These are phyloP conservation scores for Russula emetica DNA, from an alignment of 768 basidiomycete genomes.

Conservation along the genomic window DNA sequence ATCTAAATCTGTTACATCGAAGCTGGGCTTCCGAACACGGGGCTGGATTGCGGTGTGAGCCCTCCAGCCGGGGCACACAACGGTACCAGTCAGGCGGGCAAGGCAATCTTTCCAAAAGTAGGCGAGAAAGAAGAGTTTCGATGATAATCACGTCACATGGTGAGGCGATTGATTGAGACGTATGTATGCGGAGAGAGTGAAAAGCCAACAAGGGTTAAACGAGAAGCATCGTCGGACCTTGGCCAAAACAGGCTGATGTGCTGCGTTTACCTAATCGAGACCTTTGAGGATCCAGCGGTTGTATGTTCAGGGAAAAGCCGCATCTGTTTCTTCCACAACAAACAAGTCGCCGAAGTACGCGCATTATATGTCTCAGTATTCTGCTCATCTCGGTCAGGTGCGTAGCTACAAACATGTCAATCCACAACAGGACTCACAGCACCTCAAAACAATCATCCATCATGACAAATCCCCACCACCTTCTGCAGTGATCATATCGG, in stretches of 20 bases:
- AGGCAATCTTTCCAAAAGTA: constrained; percentile 24
- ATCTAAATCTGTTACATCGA: constrained; percentile 17
- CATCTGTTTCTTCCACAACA: neutral
- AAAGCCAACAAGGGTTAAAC: constrained; percentile 6
- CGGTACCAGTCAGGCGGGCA: no score
- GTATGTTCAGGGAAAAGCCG: neutral
- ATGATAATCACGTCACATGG: constrained; percentile 16
- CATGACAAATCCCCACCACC: neutral
- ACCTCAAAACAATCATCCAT: constrained; percentile 2
- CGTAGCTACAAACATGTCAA: neutral
- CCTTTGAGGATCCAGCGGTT: constrained; percentile 2
- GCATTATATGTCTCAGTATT: neutral
- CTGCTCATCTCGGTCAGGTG: neutral
- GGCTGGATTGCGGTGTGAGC: neutral
- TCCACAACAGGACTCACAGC: neutral
- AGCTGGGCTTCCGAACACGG: constrained; percentile 18
- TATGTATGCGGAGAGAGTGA: constrained; percentile 4
- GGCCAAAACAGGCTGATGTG: constrained; percentile 1
- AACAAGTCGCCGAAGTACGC: neutral
- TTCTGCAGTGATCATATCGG: neutral
- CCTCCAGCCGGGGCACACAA: constrained; percentile 6
- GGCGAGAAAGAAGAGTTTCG: constrained; percentile 11
- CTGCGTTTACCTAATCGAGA: constrained; percentile 12
- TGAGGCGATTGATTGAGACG: constrained; percentile 20
- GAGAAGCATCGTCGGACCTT: constrained; percentile 14